Base-by-base conservation (phyloP, 2,329 filamentous ascomycete species). In the Pseudogymnoascus sp. region DNA sequence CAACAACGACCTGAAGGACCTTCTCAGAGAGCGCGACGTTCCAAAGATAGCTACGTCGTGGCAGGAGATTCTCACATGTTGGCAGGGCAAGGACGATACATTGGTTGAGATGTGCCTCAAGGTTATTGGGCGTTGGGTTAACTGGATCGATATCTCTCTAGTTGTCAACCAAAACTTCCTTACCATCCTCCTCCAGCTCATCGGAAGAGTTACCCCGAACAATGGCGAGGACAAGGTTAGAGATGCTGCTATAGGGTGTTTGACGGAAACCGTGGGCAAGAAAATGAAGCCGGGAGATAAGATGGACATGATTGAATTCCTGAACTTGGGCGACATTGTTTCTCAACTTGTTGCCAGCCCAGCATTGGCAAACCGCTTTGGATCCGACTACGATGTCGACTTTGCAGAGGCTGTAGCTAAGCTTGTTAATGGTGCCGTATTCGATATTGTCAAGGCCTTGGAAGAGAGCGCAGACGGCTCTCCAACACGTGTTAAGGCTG, bases 201-300 rank as follows among this genome's bases (percentile, higher is more conserved):
- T 96, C 63, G 91, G 90, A n/a, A 89, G 88, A 75, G 81, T 86
- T 72, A 83, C 86, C 74, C 73, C 82, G 67, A 76, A 81, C 70
- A 77, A 85, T 71, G 75, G 83, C 73, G 81, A 89, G 77, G 91
- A 96, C 73, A 90, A 87, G 74, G 89, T 96, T 67, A 87, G 93
- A 67, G 90, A 96, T 77, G 89, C 92, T 16, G 93, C 95, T 61
- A 91, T 97, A 70, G 92, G 97, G 72, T 92, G 95, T 28, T 89
- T 99, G 73, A 96, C 91, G 4, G 93, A 99, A 77, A 96, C 96
- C 69, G 90, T 96, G 64, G 89, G 88, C 75, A 99, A 99, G 82
- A 97, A 97, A 81, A 99, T 99, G 95, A 91, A 91, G 71, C 83
- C 92, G 1, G 81, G 85, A 38, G 93, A 97, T 78, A 99, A 99